Percentiles rank a stretch among this genome's conserved stretches.
These are phyloP conservation scores for Odontarrhena argentea DNA, from an alignment of 345 rosid genomes.

Conservation along the genomic window DNA sequence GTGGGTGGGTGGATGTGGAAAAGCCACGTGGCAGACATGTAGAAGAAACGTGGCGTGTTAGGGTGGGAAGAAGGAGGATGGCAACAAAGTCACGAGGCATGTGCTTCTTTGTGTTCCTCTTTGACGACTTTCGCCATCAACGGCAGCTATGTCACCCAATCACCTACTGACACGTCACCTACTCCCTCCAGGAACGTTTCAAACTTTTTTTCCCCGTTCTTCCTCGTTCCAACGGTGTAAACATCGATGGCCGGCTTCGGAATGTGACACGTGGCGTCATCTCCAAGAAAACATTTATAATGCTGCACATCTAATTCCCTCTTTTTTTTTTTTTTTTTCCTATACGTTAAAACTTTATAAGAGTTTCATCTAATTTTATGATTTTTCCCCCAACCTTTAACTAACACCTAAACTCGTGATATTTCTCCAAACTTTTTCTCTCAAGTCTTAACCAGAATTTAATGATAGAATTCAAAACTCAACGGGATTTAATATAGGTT, in stretches of 20 bases:
- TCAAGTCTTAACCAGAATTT: too few species aligned
- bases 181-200: constrained; percentile 36
- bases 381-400: constrained; percentile 12
- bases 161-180: constrained; percentile 25
- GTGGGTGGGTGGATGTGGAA: constrained; percentile 30
- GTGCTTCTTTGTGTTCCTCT: constrained; percentile 32
- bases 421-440: too few species aligned
- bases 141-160: constrained; percentile 29
- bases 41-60: constrained; percentile 53
- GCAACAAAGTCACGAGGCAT: constrained; percentile 54
- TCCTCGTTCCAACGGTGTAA: constrained; percentile 27
- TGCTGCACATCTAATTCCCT: background rate
- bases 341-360: background rate
- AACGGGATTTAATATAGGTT: too few species aligned
- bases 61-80: constrained; percentile 33
- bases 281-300: background rate
- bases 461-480: too few species aligned
- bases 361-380: background rate
- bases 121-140: constrained; percentile 36
- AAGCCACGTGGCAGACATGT: constrained; percentile 46
- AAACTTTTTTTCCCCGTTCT: constrained; percentile 26
- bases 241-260: constrained; percentile 20
- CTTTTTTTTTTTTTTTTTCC: background rate
- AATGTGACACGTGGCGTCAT: constrained; percentile 21
- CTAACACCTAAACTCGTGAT: background rate